Evolutionary conservation across 805 yeast species (phyloP).

Genomic region (Candida ortonii): DNA sequence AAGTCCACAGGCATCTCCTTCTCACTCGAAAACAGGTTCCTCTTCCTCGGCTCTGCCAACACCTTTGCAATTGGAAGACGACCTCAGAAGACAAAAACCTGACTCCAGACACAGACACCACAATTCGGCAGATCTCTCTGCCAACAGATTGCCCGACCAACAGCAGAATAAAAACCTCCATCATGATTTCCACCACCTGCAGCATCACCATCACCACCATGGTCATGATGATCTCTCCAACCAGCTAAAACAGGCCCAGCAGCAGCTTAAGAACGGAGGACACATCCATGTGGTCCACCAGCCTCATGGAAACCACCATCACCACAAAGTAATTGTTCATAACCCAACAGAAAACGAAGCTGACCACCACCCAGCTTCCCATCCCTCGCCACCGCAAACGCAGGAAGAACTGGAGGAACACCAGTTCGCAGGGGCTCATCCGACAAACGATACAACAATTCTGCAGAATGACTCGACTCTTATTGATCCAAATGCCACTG

Average conservation of each 20-base stretch:
- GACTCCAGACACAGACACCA: neutral
- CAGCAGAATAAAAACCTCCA: slow-evolving; percentile 12
- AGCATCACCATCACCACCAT: slow-evolving; percentile 31
- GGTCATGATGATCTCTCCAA: slow-evolving; percentile 26
- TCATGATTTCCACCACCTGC: slow-evolving; percentile 14
- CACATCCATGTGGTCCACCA: slow-evolving; percentile 31
- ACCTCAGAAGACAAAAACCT: slow-evolving; percentile 19
- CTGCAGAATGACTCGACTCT: slow-evolving; percentile 29
- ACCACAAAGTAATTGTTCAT: slow-evolving; percentile 27
- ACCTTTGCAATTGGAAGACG: slow-evolving; percentile 20
- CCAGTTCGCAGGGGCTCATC: slow-evolving; percentile 1
- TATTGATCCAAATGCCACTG: slow-evolving; percentile 24
- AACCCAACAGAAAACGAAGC: slow-evolving; percentile 19
- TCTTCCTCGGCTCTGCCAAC: slow-evolving; percentile 15
- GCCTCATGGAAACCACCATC: slow-evolving; percentile 30
- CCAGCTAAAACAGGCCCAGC: slow-evolving; percentile 26
- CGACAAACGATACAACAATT: slow-evolving; percentile 26
- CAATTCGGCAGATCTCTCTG: neutral
- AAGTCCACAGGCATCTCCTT: slow-evolving; percentile 5
- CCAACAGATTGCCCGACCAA: slow-evolving; percentile 2
- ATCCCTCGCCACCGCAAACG: slow-evolving; percentile 1
- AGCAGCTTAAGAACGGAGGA: slow-evolving; percentile 26
- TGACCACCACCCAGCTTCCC: neutral
- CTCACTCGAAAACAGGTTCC: slow-evolving; percentile 3
- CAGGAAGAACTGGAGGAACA: slow-evolving; percentile 4